Evolutionary conservation across 495 filamentous ascomycete species (phyloP), one percentile per base, ranked within the genome.

Genomic region (Mytilinidion resinicola): DNA sequence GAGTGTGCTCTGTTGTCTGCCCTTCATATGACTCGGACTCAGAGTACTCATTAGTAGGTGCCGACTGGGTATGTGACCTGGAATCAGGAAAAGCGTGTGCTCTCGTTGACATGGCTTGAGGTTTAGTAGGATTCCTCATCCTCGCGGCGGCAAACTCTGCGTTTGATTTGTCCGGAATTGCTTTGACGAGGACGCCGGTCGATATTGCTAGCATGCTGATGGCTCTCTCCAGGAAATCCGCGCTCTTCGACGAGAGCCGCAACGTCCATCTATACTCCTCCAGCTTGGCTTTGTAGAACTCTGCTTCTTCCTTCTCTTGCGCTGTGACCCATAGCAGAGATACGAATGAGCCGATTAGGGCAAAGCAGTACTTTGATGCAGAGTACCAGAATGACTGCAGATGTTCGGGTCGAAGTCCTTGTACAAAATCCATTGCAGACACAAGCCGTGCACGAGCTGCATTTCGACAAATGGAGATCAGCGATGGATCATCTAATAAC

Each of bases 341-440:
- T 37, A 64, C 63, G 48, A 67, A 67, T 8, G 61, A 59, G 5
- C 65, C 62, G 34, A 67, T 56, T 6, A 69, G 53, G 1, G 61
- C 64, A 38, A 67, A 69, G 43, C 67, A 65, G 39, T 67, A 64
- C 43, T 64, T 63, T 14, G 67, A 69, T 19, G 61, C 61, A 4
- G 56, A 69, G 51, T 67, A 69, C 67, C 87, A 91, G 70, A 90
- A 91, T 0, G 84, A 77, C 47, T 83, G 82, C 30, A 89, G 77
- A 59, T 91, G 86, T 30, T 84, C 78, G 4, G 85, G 82, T 34
- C 82, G 85, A 47, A 91, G 78, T 12, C 84, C 77, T 69, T 88
- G 87, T 39, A 90, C 84, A 67, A 90, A 88, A 58, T 86, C 85
- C 83, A 91, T 88, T 51, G 86, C 85, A 8, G 85, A 88, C 55